phyloP scores from a whole-genome alignment of 2,329 filamentous ascomycete genomes.

The Colletotrichum chlorophyti region DNA sequence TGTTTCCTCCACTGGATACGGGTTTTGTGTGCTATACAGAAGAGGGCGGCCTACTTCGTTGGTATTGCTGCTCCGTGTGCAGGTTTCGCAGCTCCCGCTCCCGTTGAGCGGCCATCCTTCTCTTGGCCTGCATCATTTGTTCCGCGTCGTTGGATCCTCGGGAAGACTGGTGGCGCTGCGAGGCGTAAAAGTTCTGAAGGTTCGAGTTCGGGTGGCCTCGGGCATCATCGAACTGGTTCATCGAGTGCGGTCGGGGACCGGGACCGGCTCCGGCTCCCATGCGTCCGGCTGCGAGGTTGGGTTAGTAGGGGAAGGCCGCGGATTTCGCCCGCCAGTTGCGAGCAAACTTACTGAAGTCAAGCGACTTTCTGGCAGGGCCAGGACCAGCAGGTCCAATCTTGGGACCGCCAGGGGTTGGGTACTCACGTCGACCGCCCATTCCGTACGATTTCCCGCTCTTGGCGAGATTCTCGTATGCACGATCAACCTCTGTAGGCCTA shows the following conservation, averaged over 20 bases:
- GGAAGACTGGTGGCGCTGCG: conserved; percentile 88
- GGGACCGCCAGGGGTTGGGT: conserved; percentile 63
- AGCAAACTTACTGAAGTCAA: conserved; percentile 37
- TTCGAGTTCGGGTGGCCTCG: conserved; percentile 77
- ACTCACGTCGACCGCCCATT: conserved; percentile 79
- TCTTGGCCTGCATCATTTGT: conserved; percentile 98
- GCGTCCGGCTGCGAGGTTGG: conserved; percentile 67
- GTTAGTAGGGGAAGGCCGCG: conserved; percentile 33
- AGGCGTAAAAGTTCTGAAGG: conserved; percentile 92
- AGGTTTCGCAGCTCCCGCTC: conserved; percentile 99
- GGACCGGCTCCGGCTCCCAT: conserved; percentile 61
- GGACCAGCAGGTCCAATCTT: conserved; percentile 34
- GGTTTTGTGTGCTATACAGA: conserved; percentile 69
- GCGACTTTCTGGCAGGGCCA: conserved; percentile 36
- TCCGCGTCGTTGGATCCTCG: conserved; percentile 89
- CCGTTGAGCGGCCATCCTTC: conserved; percentile 98
- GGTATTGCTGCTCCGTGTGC: conserved; percentile 99
- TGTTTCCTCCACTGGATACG: conserved; percentile 41
- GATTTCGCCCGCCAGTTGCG: conserved; percentile 29
- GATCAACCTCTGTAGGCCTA: conserved; percentile 80
- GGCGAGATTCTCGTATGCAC: conserved; percentile 91
- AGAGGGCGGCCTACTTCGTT: conserved; percentile 93
- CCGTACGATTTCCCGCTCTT: conserved; percentile 96
- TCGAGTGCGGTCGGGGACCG: conserved; percentile 78
- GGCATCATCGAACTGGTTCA: conserved; percentile 81